A percentile compares a stretch with the other conserved stretches of the same genome.
phyloP scores from a whole-genome alignment of 2,329 filamentous ascomycete genomes.

The Alternaria arborescens region DNA sequence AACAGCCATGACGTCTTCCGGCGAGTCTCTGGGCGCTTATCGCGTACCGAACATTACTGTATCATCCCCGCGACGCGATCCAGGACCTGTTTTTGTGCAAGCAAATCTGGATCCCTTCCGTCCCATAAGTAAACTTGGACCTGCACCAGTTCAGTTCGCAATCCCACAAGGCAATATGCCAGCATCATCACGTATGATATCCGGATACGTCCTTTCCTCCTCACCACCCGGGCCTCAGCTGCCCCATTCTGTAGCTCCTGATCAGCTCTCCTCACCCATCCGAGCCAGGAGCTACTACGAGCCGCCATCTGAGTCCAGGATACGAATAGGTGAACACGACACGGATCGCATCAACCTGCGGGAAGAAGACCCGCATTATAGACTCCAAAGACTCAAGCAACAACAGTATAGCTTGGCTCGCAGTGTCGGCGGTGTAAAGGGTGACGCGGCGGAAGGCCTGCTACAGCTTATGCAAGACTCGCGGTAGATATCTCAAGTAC shows the following conservation, averaged over 20 bases:
- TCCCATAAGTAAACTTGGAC: conserved; percentile 42
- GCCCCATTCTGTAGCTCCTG: conserved; percentile 31
- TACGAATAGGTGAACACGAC: conserved; percentile 21
- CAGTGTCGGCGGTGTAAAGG: conserved; percentile 59
- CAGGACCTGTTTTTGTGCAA: conserved; percentile 35
- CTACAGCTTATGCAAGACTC: conserved; percentile 55
- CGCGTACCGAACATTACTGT: conserved; percentile 41
- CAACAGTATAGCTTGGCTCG: conserved; percentile 39
- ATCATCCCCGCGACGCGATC: conserved; percentile 37
- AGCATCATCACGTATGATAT: conserved; percentile 50
- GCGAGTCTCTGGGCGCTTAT: conserved; percentile 18
- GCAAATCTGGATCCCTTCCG: conserved; percentile 45
- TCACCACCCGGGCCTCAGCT: conserved; percentile 32
- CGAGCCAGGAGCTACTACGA: conserved; percentile 19
- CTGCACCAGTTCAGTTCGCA: conserved; percentile 52
- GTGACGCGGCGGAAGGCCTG: conserved; percentile 62
- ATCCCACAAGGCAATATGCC: conserved; percentile 34
- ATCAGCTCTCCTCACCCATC: conserved; percentile 33
- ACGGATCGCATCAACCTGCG: conserved; percentile 26
- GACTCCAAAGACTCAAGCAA: conserved; percentile 37
- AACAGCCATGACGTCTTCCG: conserved; percentile 30
- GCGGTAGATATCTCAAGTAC: conserved; percentile 23
- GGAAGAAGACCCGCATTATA: conserved; percentile 31
- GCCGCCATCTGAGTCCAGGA: conserved; percentile 24
- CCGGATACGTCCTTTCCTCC: conserved; percentile 39